phyloP scores from a whole-genome alignment of 139 green algal species.

The Tetradesmus obliquus region DNA sequence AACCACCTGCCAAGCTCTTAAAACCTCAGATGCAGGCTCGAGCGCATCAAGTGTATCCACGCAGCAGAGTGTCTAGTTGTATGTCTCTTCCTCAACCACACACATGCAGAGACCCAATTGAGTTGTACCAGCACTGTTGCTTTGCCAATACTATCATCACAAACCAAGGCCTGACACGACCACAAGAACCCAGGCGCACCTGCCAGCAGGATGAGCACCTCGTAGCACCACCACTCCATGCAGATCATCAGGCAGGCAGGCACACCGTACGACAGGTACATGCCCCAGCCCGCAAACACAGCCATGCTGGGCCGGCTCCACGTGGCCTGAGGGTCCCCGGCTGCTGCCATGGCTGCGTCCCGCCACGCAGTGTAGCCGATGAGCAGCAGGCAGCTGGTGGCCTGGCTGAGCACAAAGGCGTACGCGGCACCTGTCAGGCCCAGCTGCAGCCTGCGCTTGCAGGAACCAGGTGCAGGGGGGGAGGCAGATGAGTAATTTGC shows the following conservation, averaged over 20 bases:
- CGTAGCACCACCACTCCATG: conserved; percentile 63
- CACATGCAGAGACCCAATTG: neutral
- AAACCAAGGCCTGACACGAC: neutral
- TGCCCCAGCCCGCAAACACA: conserved; percentile 52
- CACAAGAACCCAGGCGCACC: neutral
- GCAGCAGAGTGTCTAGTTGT: no score
- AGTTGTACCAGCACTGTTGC: neutral
- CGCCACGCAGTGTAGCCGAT: conserved; percentile 7
- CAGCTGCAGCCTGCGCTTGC: conserved; percentile 3
- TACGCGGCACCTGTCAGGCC: conserved; percentile 71
- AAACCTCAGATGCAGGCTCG: no score
- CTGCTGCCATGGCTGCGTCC: conserved; percentile 32
- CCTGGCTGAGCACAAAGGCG: conserved; percentile 55
- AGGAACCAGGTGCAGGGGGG: neutral
- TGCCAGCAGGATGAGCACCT: conserved; percentile 31
- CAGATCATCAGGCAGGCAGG: conserved; percentile 60
- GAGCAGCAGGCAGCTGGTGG: conserved; percentile 21
- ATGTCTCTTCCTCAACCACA: conserved; percentile 22
- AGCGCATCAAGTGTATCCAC: no score
- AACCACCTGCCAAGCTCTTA: no score
- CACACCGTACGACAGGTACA: conserved; percentile 58
- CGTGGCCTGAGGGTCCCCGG: neutral
- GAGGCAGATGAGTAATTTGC: neutral
- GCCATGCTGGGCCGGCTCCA: neutral
- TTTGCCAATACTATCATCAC: neutral